These are phyloP conservation scores for Apiospora koreana DNA, from an alignment of 2,329 filamentous ascomycete species.

Conservation along the genomic window DNA sequence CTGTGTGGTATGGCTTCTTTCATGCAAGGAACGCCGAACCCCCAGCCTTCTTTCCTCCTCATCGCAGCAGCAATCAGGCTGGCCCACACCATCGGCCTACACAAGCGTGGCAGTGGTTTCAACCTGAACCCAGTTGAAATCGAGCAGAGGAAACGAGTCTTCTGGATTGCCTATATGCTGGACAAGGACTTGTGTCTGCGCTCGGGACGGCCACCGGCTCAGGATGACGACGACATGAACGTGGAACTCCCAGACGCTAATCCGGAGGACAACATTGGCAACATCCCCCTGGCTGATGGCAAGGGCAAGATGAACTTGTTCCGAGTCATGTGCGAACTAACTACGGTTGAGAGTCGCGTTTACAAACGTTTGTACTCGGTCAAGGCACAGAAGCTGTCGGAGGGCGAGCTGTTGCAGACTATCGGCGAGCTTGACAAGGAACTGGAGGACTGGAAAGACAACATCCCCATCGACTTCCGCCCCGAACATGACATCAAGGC, in stretches of 20 bases:
- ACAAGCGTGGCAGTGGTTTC: slow-evolving; percentile 91
- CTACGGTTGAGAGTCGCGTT: slow-evolving; percentile 88
- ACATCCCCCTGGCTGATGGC: slow-evolving; percentile 85
- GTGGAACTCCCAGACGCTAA: slow-evolving; percentile 92
- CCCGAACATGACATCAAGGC: slow-evolving; percentile 96
- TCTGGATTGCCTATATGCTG: slow-evolving; percentile 67
- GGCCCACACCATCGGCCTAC: slow-evolving; percentile 90
- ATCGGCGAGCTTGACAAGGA: slow-evolving; percentile 92
- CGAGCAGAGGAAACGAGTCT: slow-evolving; percentile 75
- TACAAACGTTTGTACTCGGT: slow-evolving; percentile 94
- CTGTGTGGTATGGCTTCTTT: slow-evolving; percentile 92
- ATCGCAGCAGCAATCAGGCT: slow-evolving; percentile 88
- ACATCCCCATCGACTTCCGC: slow-evolving; percentile 92
- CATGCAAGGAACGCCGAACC: slow-evolving; percentile 94
- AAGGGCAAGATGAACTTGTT: slow-evolving; percentile 95
- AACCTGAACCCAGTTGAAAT: slow-evolving; percentile 92
- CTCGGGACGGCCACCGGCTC: slow-evolving; percentile 59
- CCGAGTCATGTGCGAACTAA: slow-evolving; percentile 87
- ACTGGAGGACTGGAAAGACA: slow-evolving; percentile 94
- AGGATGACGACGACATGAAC: slow-evolving; percentile 79
- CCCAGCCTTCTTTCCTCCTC: slow-evolving; percentile 89
- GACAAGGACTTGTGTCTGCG: slow-evolving; percentile 65
- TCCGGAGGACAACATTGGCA: slow-evolving; percentile 89
- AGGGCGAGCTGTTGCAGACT: slow-evolving; percentile 90
- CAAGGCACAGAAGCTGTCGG: slow-evolving; percentile 86